Evolutionary conservation across 1,284 basidiomycete species (phyloP).

Genomic region (Vanrija pseudolonga): DNA sequence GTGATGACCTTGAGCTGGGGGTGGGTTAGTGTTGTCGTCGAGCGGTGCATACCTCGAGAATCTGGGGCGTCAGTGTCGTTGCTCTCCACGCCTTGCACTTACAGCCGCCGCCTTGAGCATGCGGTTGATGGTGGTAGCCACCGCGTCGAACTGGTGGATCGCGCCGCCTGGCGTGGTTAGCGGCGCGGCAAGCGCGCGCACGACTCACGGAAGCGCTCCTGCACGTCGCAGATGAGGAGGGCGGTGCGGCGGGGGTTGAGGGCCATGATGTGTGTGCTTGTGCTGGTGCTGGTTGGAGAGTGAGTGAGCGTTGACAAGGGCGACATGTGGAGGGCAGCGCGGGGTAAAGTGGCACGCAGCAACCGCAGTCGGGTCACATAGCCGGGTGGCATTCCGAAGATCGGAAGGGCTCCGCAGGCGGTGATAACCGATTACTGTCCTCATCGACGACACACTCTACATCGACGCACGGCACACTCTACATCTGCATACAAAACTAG

Average conservation of each 20-base stretch:
- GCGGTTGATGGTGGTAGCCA: conserved; percentile 66
- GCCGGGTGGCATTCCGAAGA: too few species aligned
- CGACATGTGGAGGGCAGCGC: background rate
- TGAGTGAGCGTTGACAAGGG: background rate
- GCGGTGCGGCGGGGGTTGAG: conserved; percentile 51
- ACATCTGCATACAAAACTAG: too few species aligned
- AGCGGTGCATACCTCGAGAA: conserved; percentile 12
- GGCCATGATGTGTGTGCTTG: conserved; percentile 13
- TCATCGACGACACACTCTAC: too few species aligned
- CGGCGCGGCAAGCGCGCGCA: background rate
- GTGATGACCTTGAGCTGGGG: conserved; percentile 1
- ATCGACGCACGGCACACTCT: too few species aligned
- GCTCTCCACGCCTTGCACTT: background rate
- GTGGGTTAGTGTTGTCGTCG: background rate
- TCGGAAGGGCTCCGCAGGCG: too few species aligned
- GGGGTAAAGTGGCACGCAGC: background rate
- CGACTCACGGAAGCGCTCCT: conserved; percentile 66
- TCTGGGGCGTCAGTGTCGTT: conserved; percentile 3
- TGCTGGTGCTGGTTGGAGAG: background rate
- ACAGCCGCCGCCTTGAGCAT: conserved; percentile 74
- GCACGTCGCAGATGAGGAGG: conserved; percentile 76
- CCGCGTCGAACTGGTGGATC: conserved; percentile 66
- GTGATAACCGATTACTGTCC: too few species aligned
- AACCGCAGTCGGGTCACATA: too few species aligned
- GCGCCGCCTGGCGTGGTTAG: conserved; percentile 31